Conservation (phyloP, 306 rosid genomes). For the Acmispon strigosus region DNA sequence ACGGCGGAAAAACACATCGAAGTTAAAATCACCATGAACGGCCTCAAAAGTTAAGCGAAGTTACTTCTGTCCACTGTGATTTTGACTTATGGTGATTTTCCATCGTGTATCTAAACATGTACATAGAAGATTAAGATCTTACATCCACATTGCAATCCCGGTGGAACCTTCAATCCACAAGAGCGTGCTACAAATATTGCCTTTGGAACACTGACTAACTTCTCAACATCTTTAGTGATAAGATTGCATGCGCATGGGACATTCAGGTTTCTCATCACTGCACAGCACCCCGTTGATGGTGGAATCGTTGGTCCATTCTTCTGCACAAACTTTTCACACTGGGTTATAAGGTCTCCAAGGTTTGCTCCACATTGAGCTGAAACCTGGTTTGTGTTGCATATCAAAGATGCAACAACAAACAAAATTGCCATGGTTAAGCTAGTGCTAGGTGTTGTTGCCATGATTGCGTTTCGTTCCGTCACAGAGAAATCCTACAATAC, state of each 20-base stretch:
- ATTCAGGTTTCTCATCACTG: conserved; percentile 9
- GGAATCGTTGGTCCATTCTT: conserved; percentile 23
- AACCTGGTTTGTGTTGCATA: conserved; percentile 18
- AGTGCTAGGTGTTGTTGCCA: background rate
- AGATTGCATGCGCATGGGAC: conserved; percentile 32
- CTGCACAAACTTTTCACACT: conserved; percentile 23
- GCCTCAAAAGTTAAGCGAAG: no score
- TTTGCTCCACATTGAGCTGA: conserved; percentile 29
- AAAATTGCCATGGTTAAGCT: conserved; percentile 2
- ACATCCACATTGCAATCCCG: conserved; percentile 45
- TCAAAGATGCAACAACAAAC: conserved; percentile 12
- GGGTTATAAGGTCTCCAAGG: background rate
- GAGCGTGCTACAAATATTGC: conserved; percentile 21
- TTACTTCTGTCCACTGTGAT: no score
- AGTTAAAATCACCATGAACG: no score
- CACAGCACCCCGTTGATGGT: conserved; percentile 40
- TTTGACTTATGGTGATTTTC: no score
- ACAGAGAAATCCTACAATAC: no score
- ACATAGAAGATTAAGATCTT: background rate
- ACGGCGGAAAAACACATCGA: no score
- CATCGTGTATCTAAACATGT: no score
- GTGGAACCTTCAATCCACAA: conserved; percentile 35
- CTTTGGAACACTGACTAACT: conserved; percentile 23
- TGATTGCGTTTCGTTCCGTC: background rate
- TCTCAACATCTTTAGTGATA: conserved; percentile 12